Evolutionary conservation across 2,329 filamentous ascomycete genomes (phyloP).

Genomic region (Pyricularia grisea): DNA sequence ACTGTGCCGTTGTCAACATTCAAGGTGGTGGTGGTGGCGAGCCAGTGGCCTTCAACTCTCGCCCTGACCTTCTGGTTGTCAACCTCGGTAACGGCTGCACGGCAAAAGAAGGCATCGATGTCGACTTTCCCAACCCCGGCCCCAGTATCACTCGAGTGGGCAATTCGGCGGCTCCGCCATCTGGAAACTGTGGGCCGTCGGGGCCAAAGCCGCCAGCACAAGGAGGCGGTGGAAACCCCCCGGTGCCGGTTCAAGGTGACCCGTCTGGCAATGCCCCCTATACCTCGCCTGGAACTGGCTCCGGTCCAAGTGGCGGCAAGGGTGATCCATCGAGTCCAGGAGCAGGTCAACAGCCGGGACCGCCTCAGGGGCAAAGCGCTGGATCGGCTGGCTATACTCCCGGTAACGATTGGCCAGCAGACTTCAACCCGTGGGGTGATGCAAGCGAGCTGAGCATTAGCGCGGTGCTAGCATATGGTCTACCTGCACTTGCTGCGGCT

Average conservation of each 20-base stretch:
- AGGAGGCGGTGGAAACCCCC: background rate
- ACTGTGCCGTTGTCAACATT: conserved; percentile 65
- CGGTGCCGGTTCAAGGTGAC: background rate
- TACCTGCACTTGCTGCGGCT: background rate
- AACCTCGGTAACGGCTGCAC: conserved; percentile 11
- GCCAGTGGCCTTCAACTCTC: conserved; percentile 4
- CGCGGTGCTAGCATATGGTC: background rate
- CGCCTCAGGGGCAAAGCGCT: background rate
- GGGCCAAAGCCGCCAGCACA: background rate
- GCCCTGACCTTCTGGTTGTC: conserved; percentile 8
- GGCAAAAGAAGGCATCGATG: conserved; percentile 5
- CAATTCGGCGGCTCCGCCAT: background rate
- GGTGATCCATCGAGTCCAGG: background rate
- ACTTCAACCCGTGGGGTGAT: background rate
- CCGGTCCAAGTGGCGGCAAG: background rate
- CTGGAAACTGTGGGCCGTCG: background rate
- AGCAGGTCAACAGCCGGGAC: background rate
- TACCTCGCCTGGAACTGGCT: background rate
- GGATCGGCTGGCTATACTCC: background rate
- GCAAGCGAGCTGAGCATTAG: background rate
- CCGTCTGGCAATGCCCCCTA: background rate
- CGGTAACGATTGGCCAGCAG: background rate
- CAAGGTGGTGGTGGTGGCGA: conserved; percentile 15
- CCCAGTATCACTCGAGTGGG: conserved; percentile 3
- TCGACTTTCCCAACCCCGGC: conserved; percentile 9